Evolutionary conservation across 2,329 filamentous ascomycete species (phyloP), one percentile per base, ranked within the genome.

Genomic region (Pseudopyrenochaeta lycopersici): DNA sequence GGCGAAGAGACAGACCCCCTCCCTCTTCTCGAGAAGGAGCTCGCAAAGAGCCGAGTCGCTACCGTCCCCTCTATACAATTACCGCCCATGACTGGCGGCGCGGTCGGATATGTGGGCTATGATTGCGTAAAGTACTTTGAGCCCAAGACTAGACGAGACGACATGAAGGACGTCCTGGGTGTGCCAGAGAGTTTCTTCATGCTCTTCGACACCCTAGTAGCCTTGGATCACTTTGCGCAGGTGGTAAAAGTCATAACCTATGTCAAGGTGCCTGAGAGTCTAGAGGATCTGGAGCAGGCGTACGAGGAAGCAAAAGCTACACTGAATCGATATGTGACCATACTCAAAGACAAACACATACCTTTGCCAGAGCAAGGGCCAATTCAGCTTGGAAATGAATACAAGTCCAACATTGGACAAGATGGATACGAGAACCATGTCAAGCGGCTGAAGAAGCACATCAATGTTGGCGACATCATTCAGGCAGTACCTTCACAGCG

Each of bases 91-190:
- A 91, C 91, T 0, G 95, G 93, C 35, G 95, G 95, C 44, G 95
- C 93, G 11, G 92, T 99, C 68, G 95, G 95, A 54, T 99, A 98
- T 75, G 92, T 98, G 5, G 93, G 93, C 47, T 99, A 99, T 73
- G 95, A 99, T 75, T 99, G 95, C 76, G 91, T 99, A 68, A 88
- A 89, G 71, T 98, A 98, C 78, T 99, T 99, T 66, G 95, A 99
- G 82, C 95, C 95, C 57, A 96, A 93, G 83, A 98, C 95, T n/a
- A 88, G 88, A 21, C 86, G 92, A 44, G 87, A 91, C 39, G 87
- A 91, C 38, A 87, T 97, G 82, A 89, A 95, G 77, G 95, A 99
- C 77, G 85, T 96, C 27, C 84, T 98, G 18, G 81, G 89, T 55
- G 91, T 98, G 36, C 95, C 95, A 0, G 95, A 99, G 82, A 93